A percentile compares a stretch with the other conserved stretches of the same genome.
Conservation (phyloP, 768 basidiomycete genomes). For the Psilocybe sp. region DNA sequence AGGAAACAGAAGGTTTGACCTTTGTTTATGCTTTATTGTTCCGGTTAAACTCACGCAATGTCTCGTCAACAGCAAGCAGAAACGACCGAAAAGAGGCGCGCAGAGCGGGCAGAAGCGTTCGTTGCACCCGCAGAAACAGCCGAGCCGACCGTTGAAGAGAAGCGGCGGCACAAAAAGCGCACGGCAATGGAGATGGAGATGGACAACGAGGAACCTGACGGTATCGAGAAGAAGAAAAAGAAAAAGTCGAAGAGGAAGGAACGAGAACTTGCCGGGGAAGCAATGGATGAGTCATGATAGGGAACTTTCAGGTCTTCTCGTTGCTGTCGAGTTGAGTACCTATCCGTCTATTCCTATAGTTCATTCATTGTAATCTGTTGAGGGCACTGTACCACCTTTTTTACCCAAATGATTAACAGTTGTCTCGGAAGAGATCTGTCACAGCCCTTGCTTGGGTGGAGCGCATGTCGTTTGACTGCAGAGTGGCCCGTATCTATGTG, state of each 20-base stretch:
- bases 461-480: no score
- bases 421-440: no score
- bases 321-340: no score
- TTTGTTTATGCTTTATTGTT: neutral
- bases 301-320: no score
- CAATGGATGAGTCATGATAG: conserved; percentile 10
- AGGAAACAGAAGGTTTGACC: conserved; percentile 70
- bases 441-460: no score
- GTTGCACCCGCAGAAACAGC: conserved; percentile 81
- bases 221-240: conserved; percentile 34
- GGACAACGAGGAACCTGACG: conserved; percentile 28
- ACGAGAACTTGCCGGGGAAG: conserved; percentile 4
- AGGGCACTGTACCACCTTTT: no score
- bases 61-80: conserved; percentile 67
- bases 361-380: no score
- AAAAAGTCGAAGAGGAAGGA: conserved; percentile 25
- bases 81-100: conserved; percentile 63
- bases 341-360: no score
- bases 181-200: conserved; percentile 36
- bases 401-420: no score
- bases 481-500: no score
- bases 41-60: neutral
- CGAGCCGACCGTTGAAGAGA: conserved; percentile 76
- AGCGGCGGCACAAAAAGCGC: conserved; percentile 52
- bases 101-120: conserved; percentile 84